Evolutionary conservation across 805 yeast species (phyloP), one percentile per base, ranked within the genome.

Genomic region (Kazachstania martiniae): DNA sequence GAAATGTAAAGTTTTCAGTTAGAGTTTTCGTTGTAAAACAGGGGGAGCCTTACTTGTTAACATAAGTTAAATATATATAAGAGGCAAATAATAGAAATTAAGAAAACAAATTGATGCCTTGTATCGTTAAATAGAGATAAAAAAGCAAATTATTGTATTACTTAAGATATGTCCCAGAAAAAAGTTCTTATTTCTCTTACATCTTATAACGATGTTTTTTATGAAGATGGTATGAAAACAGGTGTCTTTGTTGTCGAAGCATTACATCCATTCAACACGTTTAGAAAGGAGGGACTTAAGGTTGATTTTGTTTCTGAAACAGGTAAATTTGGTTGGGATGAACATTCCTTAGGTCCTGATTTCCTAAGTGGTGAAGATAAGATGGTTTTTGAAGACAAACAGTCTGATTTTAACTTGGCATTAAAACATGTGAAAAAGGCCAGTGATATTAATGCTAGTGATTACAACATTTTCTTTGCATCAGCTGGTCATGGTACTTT

Each of bases 401-500:
- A 42, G 19, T 59, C 69, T 8, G 63, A 51, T 3, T 64, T 68
- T 50, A 57, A 54, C 44, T 40, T 52, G 26, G 62, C 56, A 12
- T 40, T 73, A 19, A 47, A 51, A 19, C 44, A 53, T 12, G 49
- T 68, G 43, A 68, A 68, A 53, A 64, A 62, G 38, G 66, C 77
- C 5, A 42, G 62, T n/a, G 75, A 69, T 16, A 53, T 74, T 29
- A 51, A 68, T 33, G 52, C 76, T 10, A 49, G 51, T 13, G 72
- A 71, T 25, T 77, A 64, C 51, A 62, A 62, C 28, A 61, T 74
- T 36, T 65, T 75, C 50, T 74, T 60, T 43, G 80, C 77, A 25
- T 67, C 79, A 30, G 84, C 73, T 30, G 84, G 85, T 23, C 84
- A 77, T 46, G 83, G 72, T 18, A 60, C 77, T 19, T 41, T 67